Conservation (phyloP, 306 rosid species). For the Citrullus mucosospermus region DNA sequence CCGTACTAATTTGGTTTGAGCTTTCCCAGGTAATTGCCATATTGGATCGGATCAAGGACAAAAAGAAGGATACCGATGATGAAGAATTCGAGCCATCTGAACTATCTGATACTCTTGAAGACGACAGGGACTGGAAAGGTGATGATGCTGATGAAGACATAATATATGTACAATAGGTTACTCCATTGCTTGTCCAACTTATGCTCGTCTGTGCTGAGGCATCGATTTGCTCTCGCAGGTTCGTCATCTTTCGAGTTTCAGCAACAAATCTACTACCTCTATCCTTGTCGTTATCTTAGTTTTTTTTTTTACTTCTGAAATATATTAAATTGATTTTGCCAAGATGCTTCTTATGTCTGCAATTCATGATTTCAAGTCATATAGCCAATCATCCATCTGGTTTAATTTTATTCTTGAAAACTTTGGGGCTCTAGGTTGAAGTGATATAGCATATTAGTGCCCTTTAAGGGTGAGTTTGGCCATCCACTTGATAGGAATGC, state of each 20-base stretch:
- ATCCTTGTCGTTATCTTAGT: neutral
- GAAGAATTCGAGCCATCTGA: conserved; percentile 26
- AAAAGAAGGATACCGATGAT: conserved; percentile 15
- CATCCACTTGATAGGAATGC: too few relatives aligned
- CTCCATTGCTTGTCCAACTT: conserved; percentile 11
- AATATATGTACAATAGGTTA: conserved; percentile 52
- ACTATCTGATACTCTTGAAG: conserved; percentile 26
- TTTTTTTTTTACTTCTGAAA: neutral
- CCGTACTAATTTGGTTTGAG: conserved; percentile 1
- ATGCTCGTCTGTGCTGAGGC: conserved; percentile 5
- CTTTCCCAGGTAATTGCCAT: conserved; percentile 75
- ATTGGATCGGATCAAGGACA: conserved; percentile 67
- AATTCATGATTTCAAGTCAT: neutral
- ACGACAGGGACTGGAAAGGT: conserved; percentile 41
- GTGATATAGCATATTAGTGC: neutral
- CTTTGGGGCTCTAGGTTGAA: neutral
- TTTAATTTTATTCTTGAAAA: neutral
- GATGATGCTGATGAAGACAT: conserved; percentile 68
- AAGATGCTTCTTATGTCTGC: neutral
- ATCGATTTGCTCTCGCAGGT: conserved; percentile 26
- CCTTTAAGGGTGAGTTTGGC: neutral
- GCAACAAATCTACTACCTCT: neutral
- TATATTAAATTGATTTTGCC: neutral
- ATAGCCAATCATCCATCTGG: neutral
- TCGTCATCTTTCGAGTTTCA: conserved; percentile 12